Conservation (phyloP, 768 basidiomycete species). For the Kwoniella shandongensis region DNA sequence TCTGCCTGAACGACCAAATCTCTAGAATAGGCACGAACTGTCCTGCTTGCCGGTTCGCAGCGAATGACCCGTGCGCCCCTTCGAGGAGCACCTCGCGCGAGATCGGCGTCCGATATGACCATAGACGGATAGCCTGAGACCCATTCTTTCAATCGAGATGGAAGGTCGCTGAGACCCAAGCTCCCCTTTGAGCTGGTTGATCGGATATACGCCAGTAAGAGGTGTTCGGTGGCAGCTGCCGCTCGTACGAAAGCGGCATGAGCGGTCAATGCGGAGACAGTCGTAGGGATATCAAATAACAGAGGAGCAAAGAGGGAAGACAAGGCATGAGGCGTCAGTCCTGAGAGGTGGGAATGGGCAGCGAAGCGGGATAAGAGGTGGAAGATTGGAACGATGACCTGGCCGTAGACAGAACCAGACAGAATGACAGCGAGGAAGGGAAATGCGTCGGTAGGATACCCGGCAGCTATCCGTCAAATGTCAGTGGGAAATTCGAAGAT, state of each 20-base stretch:
- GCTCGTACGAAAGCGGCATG: slow-evolving; percentile 75
- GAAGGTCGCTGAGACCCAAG: slow-evolving; percentile 53
- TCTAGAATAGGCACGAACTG: slow-evolving; percentile 81
- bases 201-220: slow-evolving; percentile 85
- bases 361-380: slow-evolving; percentile 78
- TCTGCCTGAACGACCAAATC: slow-evolving; percentile 70
- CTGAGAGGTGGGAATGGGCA: slow-evolving; percentile 78
- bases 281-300: slow-evolving; percentile 65
- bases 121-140: slow-evolving; percentile 83
- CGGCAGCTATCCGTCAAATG: slow-evolving; percentile 56
- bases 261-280: slow-evolving; percentile 59
- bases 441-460: slow-evolving; percentile 73
- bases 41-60: slow-evolving; percentile 72
- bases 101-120: slow-evolving; percentile 60
- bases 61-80: slow-evolving; percentile 75
- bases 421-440: slow-evolving; percentile 61
- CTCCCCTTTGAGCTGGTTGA: slow-evolving; percentile 63
- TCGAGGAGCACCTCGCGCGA: slow-evolving; percentile 64
- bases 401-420: slow-evolving; percentile 21
- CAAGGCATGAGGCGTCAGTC: slow-evolving; percentile 85
- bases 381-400: slow-evolving; percentile 60
- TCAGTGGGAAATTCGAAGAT: no score
- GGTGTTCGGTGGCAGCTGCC: slow-evolving; percentile 84
- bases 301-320: slow-evolving; percentile 86
- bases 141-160: slow-evolving; percentile 85